Evolutionary conservation across 257 asterid genomes (phyloP).

Genomic region (Cinchona pubescens): DNA sequence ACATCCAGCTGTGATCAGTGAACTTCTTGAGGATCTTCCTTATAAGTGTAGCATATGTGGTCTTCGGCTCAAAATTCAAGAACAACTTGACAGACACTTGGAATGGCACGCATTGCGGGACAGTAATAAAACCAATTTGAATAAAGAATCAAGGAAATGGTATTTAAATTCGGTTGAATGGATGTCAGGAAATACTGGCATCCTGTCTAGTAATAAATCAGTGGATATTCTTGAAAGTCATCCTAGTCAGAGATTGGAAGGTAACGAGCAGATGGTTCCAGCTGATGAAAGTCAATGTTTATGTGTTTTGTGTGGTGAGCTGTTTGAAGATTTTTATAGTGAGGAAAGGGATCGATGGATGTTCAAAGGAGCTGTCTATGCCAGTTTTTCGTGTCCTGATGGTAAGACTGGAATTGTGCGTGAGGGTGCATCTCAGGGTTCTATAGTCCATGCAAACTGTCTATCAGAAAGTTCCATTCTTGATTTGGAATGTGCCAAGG

Average conservation of each 20-base stretch:
- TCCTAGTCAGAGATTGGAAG: slow-evolving; percentile 34
- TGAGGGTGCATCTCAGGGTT: slow-evolving; percentile 34
- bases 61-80: slow-evolving; percentile 53
- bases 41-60: slow-evolving; percentile 64
- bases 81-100: slow-evolving; percentile 66
- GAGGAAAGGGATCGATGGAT: slow-evolving; percentile 65
- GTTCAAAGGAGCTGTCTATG: slow-evolving; percentile 76
- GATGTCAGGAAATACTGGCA: slow-evolving; percentile 41
- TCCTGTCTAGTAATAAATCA: slow-evolving; percentile 28
- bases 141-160: slow-evolving; percentile 60
- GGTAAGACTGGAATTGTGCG: slow-evolving; percentile 24
- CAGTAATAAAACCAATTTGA: slow-evolving; percentile 32
- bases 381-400: slow-evolving; percentile 30
- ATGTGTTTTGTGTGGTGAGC: slow-evolving; percentile 76
- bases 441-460: slow-evolving; percentile 71
- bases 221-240: slow-evolving; percentile 32
- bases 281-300: slow-evolving; percentile 85
- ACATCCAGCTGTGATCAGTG: slow-evolving; percentile 57
- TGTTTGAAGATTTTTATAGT: slow-evolving; percentile 70
- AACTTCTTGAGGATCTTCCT: slow-evolving; percentile 61
- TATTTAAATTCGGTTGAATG: slow-evolving; percentile 49
- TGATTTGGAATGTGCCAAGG: slow-evolving; percentile 39
- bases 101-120: slow-evolving; percentile 64
- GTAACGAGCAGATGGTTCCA: slow-evolving; percentile 56
- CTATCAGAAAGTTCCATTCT: slow-evolving; percentile 39